A percentile compares a stretch with the other conserved stretches of the same genome.
Conservation (phyloP, 345 rosid genomes). For the Durio zibethinus region DNA sequence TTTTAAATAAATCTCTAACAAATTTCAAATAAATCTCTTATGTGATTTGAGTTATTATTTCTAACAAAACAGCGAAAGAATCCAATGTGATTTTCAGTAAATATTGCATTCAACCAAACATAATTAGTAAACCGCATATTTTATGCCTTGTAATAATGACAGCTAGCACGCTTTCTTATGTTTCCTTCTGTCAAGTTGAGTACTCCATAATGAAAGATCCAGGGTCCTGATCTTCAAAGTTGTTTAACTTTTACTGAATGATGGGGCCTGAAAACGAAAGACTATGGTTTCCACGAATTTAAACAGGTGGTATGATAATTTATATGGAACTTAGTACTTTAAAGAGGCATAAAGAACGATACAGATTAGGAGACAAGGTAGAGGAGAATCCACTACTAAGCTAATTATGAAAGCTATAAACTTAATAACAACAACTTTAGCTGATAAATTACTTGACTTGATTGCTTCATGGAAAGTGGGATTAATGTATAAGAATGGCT, state of each 20-base stretch:
- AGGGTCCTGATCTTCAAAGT: not conserved
- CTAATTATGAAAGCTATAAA: not conserved
- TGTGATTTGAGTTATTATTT: too few relatives aligned
- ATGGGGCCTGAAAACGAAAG: not conserved
- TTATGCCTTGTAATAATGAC: not conserved
- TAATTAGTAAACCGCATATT: not conserved
- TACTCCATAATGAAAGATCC: not conserved
- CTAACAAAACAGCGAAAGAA: too few relatives aligned
- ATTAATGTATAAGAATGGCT: too few relatives aligned
- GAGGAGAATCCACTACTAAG: not conserved
- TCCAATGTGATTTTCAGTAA: not conserved
- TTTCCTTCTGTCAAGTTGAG: not conserved
- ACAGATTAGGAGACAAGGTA: not conserved
- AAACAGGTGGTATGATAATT: not conserved
- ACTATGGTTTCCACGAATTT: not conserved
- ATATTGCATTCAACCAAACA: not conserved
- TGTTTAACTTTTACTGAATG: not conserved
- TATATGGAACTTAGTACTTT: not conserved
- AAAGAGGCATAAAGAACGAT: not conserved
- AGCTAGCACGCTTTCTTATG: not conserved
- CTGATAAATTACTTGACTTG: not conserved
- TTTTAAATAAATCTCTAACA: too few relatives aligned
- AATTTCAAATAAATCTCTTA: too few relatives aligned
- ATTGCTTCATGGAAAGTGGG: too few relatives aligned
- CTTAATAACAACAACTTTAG: not conserved